Conservation (phyloP, 495 filamentous ascomycete species). For the Talaromyces adpressus region DNA sequence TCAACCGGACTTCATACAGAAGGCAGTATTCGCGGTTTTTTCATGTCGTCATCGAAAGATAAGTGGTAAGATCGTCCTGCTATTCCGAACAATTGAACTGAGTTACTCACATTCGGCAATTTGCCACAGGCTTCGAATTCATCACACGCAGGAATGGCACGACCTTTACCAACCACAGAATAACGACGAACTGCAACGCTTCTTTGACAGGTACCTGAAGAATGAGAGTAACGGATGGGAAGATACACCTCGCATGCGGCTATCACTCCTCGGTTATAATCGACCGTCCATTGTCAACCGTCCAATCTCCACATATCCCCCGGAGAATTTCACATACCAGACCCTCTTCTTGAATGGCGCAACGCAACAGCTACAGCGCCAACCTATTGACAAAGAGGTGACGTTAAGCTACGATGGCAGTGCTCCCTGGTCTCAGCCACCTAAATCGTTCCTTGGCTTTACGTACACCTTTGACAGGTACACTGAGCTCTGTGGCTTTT, state of each 20-base stretch:
- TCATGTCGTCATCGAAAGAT: constrained; percentile 6
- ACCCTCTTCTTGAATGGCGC: constrained; percentile 12
- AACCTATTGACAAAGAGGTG: no score
- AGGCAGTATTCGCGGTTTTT: constrained; percentile 14
- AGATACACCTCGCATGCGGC: constrained; percentile 22
- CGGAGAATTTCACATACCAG: neutral
- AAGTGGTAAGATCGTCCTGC: constrained; percentile 19
- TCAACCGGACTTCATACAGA: constrained; percentile 14
- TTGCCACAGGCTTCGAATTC: constrained; percentile 12
- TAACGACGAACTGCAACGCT: constrained; percentile 13
- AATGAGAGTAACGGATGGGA: constrained; percentile 28
- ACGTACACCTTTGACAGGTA: constrained; percentile 16
- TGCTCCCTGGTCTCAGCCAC: no score
- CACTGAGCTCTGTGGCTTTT: constrained; percentile 22
- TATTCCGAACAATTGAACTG: no score
- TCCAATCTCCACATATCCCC: neutral
- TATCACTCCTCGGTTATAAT: constrained; percentile 15
- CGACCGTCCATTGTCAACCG: neutral
- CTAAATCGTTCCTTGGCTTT: constrained; percentile 8
- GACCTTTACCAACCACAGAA: constrained; percentile 13
- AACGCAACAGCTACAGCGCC: constrained; percentile 8
- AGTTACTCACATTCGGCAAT: no score
- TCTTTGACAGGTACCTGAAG: constrained; percentile 26
- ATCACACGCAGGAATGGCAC: constrained; percentile 18
- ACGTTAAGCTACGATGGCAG: no score